These are phyloP conservation scores for Cercophora newfieldiana DNA, from an alignment of 495 filamentous ascomycete genomes.

Conservation along the genomic window DNA sequence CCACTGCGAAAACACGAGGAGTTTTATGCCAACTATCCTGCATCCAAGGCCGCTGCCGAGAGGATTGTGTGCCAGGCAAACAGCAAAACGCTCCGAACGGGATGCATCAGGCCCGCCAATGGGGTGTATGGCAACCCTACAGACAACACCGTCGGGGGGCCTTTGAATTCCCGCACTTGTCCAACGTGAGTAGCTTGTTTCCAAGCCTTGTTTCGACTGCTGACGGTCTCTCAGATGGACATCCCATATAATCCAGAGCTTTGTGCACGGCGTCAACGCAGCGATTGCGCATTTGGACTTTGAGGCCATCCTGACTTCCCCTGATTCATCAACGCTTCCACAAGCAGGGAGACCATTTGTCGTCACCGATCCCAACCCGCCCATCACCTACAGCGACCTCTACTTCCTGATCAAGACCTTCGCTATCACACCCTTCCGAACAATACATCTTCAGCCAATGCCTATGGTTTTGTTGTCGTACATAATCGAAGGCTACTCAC, in stretches of 20 bases:
- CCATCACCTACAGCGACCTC: constrained; percentile 37
- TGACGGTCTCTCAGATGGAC: constrained; percentile 45
- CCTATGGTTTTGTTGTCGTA: constrained; percentile 51
- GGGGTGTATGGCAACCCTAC: constrained; percentile 60
- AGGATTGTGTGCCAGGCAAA: constrained; percentile 51
- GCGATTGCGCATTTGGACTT: constrained; percentile 60
- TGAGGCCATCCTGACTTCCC: constrained; percentile 40
- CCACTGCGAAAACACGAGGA: constrained; percentile 47
- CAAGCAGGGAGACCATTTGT: constrained; percentile 44
- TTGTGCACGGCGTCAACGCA: constrained; percentile 59
- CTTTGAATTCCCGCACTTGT: constrained; percentile 33
- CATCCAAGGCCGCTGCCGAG: constrained; percentile 55
- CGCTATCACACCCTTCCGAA: constrained; percentile 34
- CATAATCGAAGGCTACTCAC: constrained; percentile 49
- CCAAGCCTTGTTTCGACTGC: constrained; percentile 1
- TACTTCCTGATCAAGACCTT: constrained; percentile 29
- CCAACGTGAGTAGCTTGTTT: constrained; percentile 45
- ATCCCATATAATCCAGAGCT: constrained; percentile 51
- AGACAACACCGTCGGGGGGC: constrained; percentile 51
- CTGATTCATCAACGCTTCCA: constrained; percentile 26
- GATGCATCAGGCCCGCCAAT: constrained; percentile 59
- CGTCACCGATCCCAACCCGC: constrained; percentile 43
- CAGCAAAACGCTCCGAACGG: constrained; percentile 48
- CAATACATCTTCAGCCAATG: constrained; percentile 41
- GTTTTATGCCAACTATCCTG: constrained; percentile 60